phyloP scores from a whole-genome alignment of 805 yeast genomes.

The Phaffomyces antillensis region DNA sequence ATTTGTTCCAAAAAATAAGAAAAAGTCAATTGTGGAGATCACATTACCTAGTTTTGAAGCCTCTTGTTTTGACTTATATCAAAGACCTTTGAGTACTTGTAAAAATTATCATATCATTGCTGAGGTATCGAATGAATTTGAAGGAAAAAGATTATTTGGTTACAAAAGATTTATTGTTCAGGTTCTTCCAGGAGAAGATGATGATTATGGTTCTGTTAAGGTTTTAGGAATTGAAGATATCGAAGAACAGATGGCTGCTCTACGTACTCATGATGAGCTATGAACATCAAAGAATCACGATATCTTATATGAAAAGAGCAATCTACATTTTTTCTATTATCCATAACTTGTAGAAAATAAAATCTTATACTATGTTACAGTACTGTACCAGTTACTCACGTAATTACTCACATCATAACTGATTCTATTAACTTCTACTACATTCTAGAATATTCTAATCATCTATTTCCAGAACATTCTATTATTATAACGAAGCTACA shows the following conservation, averaged over 20 bases:
- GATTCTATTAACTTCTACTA: no score
- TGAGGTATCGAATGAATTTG: constrained; percentile 11
- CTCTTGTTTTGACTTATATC: constrained; percentile 8
- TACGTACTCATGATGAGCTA: not conserved
- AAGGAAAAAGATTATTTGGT: not conserved
- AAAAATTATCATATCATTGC: constrained; percentile 20
- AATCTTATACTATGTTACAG: no score
- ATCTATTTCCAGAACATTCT: no score
- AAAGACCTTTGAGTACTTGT: constrained; percentile 9
- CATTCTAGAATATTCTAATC: no score
- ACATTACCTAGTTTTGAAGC: constrained; percentile 7
- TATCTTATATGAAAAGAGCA: no score
- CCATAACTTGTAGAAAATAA: no score
- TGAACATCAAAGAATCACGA: not conserved
- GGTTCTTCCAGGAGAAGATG: not conserved
- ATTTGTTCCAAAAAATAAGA: constrained; percentile 6
- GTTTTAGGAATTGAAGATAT: not conserved
- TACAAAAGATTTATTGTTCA: constrained; percentile 4
- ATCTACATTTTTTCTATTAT: no score
- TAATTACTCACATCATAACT: no score
- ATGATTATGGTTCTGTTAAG: not conserved
- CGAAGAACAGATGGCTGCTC: not conserved
- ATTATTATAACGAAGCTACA: no score
- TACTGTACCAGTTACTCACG: no score
- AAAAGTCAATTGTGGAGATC: constrained; percentile 10